Conservation (phyloP, 257 asterid genomes). For the Gentiana dahurica region DNA sequence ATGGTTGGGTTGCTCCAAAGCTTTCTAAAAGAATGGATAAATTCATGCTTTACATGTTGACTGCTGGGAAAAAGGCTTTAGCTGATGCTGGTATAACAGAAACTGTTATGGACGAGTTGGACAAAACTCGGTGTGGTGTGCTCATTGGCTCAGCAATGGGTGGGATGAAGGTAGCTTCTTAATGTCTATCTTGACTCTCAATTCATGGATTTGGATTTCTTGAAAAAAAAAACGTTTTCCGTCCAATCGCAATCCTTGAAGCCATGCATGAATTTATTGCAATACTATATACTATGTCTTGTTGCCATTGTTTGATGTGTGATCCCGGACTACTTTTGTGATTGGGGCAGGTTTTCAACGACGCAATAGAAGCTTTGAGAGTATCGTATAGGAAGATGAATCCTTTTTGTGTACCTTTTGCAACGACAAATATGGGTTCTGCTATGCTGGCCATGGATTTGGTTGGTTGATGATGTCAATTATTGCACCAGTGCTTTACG, state of each 20-base stretch:
- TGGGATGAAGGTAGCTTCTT: constrained; percentile 72
- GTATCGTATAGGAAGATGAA: constrained; percentile 83
- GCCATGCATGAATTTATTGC: no score
- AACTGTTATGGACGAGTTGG: constrained; percentile 53
- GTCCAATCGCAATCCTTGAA: no score
- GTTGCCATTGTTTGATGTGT: no score
- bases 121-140: constrained; percentile 81
- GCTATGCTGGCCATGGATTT: constrained; percentile 97
- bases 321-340: constrained; percentile 1
- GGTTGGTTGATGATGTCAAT: constrained; percentile 22
- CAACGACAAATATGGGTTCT: constrained; percentile 97
- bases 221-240: no score
- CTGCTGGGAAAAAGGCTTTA: constrained; percentile 93
- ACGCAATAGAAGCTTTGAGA: constrained; percentile 87
- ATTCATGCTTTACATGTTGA: constrained; percentile 95
- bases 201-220: constrained; percentile 1
- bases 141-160: constrained; percentile 95
- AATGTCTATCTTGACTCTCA: not conserved
- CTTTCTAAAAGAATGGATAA: constrained; percentile 87
- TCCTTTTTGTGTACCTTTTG: constrained; percentile 96
- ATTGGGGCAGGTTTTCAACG: constrained; percentile 67
- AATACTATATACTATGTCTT: no score
- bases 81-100: constrained; percentile 81
- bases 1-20: constrained; percentile 92
- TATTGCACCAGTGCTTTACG: constrained; percentile 1